Evolutionary conservation across 805 yeast species (phyloP).

Genomic region (Cyberlindnera nakhonratchasimensis): DNA sequence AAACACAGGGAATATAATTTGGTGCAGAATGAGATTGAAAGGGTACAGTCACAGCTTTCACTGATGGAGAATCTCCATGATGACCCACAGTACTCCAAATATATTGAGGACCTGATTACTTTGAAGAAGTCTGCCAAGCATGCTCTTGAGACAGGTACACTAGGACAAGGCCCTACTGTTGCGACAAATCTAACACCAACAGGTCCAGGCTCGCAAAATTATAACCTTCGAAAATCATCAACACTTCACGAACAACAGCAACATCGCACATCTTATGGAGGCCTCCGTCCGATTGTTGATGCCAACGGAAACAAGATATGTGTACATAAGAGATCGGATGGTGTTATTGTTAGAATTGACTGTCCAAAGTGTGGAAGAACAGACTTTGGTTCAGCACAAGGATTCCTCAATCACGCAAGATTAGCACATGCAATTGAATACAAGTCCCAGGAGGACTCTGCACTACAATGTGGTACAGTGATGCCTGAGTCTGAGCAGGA

Average conservation of each 20-base stretch:
- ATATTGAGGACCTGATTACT: slow-evolving; percentile 38
- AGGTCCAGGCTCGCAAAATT: slow-evolving; percentile 5
- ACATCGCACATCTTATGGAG: slow-evolving; percentile 36
- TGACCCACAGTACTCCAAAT: slow-evolving; percentile 33
- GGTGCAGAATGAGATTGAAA: slow-evolving; percentile 51
- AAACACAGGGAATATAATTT: slow-evolving; percentile 53
- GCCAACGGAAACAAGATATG: slow-evolving; percentile 41
- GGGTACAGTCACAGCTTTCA: slow-evolving; percentile 55
- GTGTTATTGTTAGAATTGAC: slow-evolving; percentile 60
- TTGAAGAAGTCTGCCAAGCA: slow-evolving; percentile 24
- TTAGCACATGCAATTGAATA: slow-evolving; percentile 70
- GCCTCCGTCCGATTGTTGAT: slow-evolving; percentile 48
- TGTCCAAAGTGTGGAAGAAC: slow-evolving; percentile 66
- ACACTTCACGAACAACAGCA: slow-evolving; percentile 26
- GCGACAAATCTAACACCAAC: background rate
- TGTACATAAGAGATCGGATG: slow-evolving; percentile 65
- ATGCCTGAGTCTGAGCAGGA: slow-evolving; percentile 56
- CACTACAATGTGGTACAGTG: slow-evolving; percentile 58
- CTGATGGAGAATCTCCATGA: slow-evolving; percentile 43
- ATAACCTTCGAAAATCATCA: slow-evolving; percentile 12
- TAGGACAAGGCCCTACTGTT: background rate
- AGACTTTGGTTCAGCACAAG: slow-evolving; percentile 77
- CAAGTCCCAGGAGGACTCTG: slow-evolving; percentile 72
- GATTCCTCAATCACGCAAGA: slow-evolving; percentile 73
- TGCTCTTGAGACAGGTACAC: background rate